Conservation (phyloP, 306 rosid genomes). For the Sicyos baderoa region DNA sequence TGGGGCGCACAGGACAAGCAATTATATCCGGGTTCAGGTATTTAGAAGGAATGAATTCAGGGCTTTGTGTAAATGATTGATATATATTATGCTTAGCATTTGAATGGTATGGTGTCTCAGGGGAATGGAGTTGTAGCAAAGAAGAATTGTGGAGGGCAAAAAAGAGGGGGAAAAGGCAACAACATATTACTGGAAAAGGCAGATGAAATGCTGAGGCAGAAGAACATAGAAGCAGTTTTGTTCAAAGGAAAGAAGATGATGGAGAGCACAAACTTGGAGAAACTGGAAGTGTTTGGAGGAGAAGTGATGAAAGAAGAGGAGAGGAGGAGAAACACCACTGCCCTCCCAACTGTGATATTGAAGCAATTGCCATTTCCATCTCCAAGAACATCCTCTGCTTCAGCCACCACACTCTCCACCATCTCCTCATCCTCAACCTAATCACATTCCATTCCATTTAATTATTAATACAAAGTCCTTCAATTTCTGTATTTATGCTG, state of each 20-base stretch:
- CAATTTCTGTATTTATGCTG: too few relatives aligned
- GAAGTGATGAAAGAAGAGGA: slow-evolving; percentile 65
- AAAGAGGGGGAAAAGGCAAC: slow-evolving; percentile 18
- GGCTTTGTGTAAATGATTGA: background rate
- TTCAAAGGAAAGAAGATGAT: slow-evolving; percentile 63
- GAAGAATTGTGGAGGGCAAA: background rate
- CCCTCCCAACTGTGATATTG: slow-evolving; percentile 53
- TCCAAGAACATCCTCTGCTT: slow-evolving; percentile 81
- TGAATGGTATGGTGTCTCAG: slow-evolving; percentile 18
- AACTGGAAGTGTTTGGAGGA: slow-evolving; percentile 52
- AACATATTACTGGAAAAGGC: slow-evolving; percentile 41
- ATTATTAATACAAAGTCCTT: too few relatives aligned
- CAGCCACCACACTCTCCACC: slow-evolving; percentile 68
- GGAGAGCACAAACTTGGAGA: slow-evolving; percentile 54
- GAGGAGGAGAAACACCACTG: slow-evolving; percentile 51
- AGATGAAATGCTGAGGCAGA: slow-evolving; percentile 59
- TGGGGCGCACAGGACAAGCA: slow-evolving; percentile 45
- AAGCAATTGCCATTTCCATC: slow-evolving; percentile 53
- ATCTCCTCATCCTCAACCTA: slow-evolving; percentile 36
- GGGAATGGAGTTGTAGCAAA: slow-evolving; percentile 38
- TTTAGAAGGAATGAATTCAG: too few relatives aligned
- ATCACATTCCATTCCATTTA: too few relatives aligned
- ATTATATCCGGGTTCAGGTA: slow-evolving; percentile 67
- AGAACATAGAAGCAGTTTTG: slow-evolving; percentile 60
- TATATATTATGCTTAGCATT: background rate